Evolutionary conservation across 2,329 filamentous ascomycete genomes (phyloP), one percentile per base, ranked within the genome.

Genomic region (Thyridium curvatum): DNA sequence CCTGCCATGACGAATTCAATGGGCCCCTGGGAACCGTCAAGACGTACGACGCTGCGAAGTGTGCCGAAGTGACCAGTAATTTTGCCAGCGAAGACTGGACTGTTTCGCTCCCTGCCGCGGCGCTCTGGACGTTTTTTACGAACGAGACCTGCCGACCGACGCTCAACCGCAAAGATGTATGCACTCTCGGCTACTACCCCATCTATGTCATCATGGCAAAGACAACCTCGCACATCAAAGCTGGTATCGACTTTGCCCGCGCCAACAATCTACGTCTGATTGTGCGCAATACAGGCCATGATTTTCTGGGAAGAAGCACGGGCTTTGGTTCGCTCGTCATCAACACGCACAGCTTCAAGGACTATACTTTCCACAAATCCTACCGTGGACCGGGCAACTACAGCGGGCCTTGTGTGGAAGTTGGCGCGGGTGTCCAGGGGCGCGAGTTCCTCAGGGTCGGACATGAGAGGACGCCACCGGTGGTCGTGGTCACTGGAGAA

Each of bases 271-370:
- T 79, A 33, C 67, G 74, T 2, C 48, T 79, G 0, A 59, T 77
- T 21, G 65, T 79, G 43, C 66, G 70, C 42, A 75, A 74, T 44
- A 76, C 72, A 0, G 72, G 73, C 1, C 72, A 77, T 49, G 72
- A 75, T 41, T 67, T 65, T 44, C 61, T 69, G 17, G 80, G 78
- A 18, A 72, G 74, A 32, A 77, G 72, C 0, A 78, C 76, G 0
- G 80, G 78, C 8, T 67, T 67, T 3, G 77, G 77, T 0, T 64
- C 70, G 0, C 50, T 79, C 4, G 62, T 63, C 8, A 53, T 79
- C 26, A 78, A 75, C 69, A 77, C 66, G 9, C 72, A 77, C 38
- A 53, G 66, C 40, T 60, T 79, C 33, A 71, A 74, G 46, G 55
- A 62, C 7, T 61, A 44, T 17, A 41, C 62, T 45, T 71, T 64